Evolutionary conservation across 257 asterid species (phyloP), one percentile per base, ranked within the genome.

Genomic region (Fraxinus excelsior): DNA sequence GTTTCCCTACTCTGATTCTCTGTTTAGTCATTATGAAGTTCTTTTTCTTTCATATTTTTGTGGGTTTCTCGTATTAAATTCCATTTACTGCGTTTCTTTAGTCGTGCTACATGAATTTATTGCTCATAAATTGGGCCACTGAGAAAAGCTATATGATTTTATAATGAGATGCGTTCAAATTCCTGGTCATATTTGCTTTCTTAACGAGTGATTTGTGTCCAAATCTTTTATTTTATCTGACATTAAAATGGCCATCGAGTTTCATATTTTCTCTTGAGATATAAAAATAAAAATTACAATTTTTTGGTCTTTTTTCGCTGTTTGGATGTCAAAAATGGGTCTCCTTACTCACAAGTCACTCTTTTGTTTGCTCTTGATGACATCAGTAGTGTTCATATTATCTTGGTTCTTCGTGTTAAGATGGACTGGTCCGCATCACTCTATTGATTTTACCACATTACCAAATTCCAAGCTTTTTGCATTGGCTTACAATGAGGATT

Each of bases 341-440:
- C 71, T 78, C 66, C 74, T 75, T 7, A 79, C 87, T 70, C 83
- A 86, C 70, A 95, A 85, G 84, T 84, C 92, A 80, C 77, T 93
- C 19, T 86, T 85, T 64, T 84, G 82, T 81, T 88, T 91, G 87
- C 90, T 92, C 80, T 79, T 89, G 73, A 49, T 90, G 51, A 80
- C 94, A 42, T 82, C 96, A 0, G 73, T 85, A 46, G 70, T 95
- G 78, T 89, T 95, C 82, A 72, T 93, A 37, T 72, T 85, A n/a
- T 93, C 96, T 77, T 91, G 96, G 96, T 90, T 90, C 76, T 85
- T 82, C 67, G 85, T 93, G 18, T 78, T 92, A 73, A 89, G 90
- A 56, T 87, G 97, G n/a, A 81, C 93, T 13, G 84, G 86, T 58
- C 80, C 74, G 68, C 82, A 85, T 49, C 84, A 80, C 73, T 84